Percentiles rank a stretch among this genome's conserved stretches.
Conservation (phyloP, 2,329 filamentous ascomycete species). For the Pestalotiopsis sp. region DNA sequence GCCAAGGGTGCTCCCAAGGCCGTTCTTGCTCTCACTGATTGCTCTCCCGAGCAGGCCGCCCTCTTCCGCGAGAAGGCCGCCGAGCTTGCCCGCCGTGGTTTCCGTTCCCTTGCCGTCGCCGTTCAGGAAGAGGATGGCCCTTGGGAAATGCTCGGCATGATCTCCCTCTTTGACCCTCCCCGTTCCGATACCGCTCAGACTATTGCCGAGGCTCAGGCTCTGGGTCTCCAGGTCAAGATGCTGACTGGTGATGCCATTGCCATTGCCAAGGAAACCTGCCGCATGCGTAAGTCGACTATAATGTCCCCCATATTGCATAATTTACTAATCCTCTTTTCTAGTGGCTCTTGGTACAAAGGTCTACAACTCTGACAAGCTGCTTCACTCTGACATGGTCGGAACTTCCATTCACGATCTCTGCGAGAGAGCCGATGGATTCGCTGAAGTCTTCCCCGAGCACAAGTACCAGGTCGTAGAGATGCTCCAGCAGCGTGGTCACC, state of each 20-base stretch:
- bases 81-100: constrained; percentile 73
- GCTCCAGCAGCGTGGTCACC: constrained; percentile 70
- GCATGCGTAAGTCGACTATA: constrained; percentile 47
- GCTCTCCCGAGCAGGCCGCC: constrained; percentile 61
- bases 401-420: constrained; percentile 70
- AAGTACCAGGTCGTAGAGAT: constrained; percentile 77
- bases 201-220: constrained; percentile 70
- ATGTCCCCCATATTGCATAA: neutral
- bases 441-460: constrained; percentile 74
- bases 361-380: constrained; percentile 73
- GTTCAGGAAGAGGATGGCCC: constrained; percentile 71
- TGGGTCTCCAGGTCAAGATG: constrained; percentile 75
- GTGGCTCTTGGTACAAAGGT: constrained; percentile 72
- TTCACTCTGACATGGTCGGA: constrained; percentile 68
- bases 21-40: constrained; percentile 66
- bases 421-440: constrained; percentile 73
- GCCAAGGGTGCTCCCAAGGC: constrained; percentile 75
- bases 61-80: constrained; percentile 69
- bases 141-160: constrained; percentile 72
- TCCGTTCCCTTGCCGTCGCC: constrained; percentile 73
- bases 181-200: constrained; percentile 74
- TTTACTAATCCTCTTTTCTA: neutral
- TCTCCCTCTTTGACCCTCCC: constrained; percentile 74
- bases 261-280: constrained; percentile 75
- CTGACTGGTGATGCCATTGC: constrained; percentile 75